A percentile compares a stretch with the other conserved stretches of the same genome.
Conservation (phyloP, 2,329 filamentous ascomycete genomes). For the Bertia moriformis region DNA sequence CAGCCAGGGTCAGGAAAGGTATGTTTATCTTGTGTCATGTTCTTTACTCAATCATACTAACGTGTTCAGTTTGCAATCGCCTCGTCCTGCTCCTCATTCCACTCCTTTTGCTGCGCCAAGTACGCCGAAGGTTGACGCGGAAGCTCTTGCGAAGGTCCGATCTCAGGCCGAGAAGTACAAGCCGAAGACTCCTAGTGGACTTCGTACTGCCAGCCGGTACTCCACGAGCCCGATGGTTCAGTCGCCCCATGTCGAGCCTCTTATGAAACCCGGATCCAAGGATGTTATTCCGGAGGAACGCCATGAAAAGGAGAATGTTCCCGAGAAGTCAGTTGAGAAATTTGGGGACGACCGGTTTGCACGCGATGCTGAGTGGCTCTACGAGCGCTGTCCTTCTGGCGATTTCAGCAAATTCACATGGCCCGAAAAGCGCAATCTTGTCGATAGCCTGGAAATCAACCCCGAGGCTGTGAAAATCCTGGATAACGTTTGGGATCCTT, state of each 20-base stretch:
- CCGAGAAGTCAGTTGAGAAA: no score
- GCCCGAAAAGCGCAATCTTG: background rate
- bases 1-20: background rate
- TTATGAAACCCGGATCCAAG: no score
- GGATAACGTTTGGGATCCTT: background rate
- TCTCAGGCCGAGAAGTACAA: conserved; percentile 22
- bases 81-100: background rate
- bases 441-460: background rate
- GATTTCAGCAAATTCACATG: background rate
- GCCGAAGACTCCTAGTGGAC: conserved; percentile 22
- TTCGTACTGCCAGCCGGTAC: conserved; percentile 16
- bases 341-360: background rate
- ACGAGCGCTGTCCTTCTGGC: background rate
- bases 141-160: conserved; percentile 17
- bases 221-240: conserved; percentile 3
- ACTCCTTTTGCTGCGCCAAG: conserved; percentile 4
- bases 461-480: background rate
- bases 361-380: background rate
- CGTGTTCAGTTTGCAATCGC: background rate
- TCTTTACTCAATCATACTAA: background rate
- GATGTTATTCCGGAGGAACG: no score
- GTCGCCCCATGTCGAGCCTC: background rate
- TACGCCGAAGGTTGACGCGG: conserved; percentile 9
- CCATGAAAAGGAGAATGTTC: background rate
- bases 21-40: background rate